phyloP scores from a whole-genome alignment of 2,329 filamentous ascomycete species.

The Fusarium sp. region DNA sequence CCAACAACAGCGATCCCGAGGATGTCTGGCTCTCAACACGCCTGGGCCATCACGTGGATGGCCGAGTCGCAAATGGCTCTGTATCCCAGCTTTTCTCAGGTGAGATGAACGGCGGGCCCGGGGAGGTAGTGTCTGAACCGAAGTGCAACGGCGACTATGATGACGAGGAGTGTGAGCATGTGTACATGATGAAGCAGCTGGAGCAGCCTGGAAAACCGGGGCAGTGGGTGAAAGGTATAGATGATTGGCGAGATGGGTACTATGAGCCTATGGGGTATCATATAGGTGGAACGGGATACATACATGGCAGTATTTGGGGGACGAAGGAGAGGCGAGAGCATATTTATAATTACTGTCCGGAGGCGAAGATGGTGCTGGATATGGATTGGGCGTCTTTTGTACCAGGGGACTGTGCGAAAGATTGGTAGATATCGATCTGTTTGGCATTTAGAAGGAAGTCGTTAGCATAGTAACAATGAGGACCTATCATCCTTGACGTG shows the following conservation, averaged over 20 bases:
- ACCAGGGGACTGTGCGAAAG: not conserved
- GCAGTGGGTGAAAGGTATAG: not conserved
- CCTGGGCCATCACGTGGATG: not conserved
- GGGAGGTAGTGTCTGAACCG: not conserved
- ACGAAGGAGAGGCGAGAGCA: not conserved
- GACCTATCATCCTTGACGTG: not conserved
- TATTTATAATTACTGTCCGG: not conserved
- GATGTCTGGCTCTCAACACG: not conserved
- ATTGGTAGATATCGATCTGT: not conserved
- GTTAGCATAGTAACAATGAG: not conserved
- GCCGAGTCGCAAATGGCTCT: not conserved
- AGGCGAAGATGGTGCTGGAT: not conserved
- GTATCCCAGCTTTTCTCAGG: not conserved
- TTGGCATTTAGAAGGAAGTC: rapidly evolving
- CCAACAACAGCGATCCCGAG: not conserved
- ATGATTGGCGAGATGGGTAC: not conserved
- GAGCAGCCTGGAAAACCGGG: not conserved
- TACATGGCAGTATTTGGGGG: not conserved
- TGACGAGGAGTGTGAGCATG: rapidly evolving
- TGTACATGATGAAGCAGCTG: not conserved
- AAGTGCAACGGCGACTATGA: not conserved
- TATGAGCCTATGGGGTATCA: not conserved
- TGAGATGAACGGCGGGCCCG: not conserved
- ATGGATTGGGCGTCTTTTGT: not conserved
- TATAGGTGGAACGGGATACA: not conserved